Conservation (phyloP, 2,329 filamentous ascomycete species). For the Alternaria atra region DNA sequence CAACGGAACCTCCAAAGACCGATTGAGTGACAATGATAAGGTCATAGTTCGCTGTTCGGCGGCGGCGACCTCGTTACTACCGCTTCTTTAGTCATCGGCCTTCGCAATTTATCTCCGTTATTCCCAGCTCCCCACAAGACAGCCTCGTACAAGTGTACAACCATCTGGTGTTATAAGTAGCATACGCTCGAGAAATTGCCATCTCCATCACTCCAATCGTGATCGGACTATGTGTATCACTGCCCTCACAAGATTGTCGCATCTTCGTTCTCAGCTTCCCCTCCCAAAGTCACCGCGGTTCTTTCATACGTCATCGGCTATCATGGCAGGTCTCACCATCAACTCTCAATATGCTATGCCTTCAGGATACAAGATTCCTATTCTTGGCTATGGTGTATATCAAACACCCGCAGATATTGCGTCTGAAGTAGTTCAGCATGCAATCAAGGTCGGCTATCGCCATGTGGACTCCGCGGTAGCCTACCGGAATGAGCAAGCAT, state of each 20-base stretch:
- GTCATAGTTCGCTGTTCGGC: background rate
- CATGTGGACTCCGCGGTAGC: slow-evolving; percentile 71
- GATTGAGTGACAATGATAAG: background rate
- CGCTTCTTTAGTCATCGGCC: background rate
- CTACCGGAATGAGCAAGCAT: slow-evolving; percentile 74
- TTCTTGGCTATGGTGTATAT: slow-evolving; percentile 66
- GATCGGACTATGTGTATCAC: slow-evolving; percentile 8
- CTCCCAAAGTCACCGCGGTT: slow-evolving; percentile 7
- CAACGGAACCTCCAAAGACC: background rate
- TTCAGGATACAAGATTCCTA: slow-evolving; percentile 69
- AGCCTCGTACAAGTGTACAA: background rate
- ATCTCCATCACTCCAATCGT: background rate
- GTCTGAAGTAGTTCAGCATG: slow-evolving; percentile 67
- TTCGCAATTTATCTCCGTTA: slow-evolving; percentile 3
- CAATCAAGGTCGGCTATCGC: slow-evolving; percentile 67
- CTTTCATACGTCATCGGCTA: slow-evolving; percentile 38
- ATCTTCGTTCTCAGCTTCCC: slow-evolving; percentile 22
- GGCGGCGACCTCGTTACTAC: background rate
- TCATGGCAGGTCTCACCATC: slow-evolving; percentile 57
- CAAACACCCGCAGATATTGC: slow-evolving; percentile 62
- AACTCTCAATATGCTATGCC: slow-evolving; percentile 62
- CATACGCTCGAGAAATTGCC: background rate
- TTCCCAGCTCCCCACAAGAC: background rate
- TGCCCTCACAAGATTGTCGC: slow-evolving; percentile 23
- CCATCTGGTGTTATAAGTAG: background rate